Evolutionary conservation across 257 asterid genomes (phyloP), one percentile per base, ranked within the genome.

Genomic region (Prunella vulgaris): DNA sequence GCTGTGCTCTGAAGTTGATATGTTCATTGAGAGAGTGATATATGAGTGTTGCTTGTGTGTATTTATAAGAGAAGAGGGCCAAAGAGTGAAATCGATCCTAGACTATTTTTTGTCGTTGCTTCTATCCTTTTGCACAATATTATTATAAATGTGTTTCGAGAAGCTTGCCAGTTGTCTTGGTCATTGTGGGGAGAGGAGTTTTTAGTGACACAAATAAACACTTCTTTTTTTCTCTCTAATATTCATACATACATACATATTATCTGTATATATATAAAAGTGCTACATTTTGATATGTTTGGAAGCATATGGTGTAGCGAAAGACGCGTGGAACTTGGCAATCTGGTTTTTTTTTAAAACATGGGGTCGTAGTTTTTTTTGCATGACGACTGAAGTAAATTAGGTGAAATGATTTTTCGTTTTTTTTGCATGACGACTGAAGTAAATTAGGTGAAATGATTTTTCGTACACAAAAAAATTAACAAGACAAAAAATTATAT

Each of bases 151-250:
- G 84, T 49, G 71, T 78, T 82, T 82, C 84, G 59, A 80, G 84
- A 85, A 74, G 53, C 77, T 18, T 84, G 92, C 94, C 95, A 92
- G 95, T 86, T 86, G 95, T 79, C 84, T 40, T 46, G 80, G 64
- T 77, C 77, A 70, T 63, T 17, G 48, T 74, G n/a, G 52, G 75
- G 70, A 7, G 25, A 8, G 60, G 17, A 44, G 52, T 51, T 22
- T 51, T 56, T 24, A 24, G 38, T 56, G 37, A 56, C 1, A 35
- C 53, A n/a, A 46, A 46, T 46, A 46, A 4, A 46, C 53, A 46
- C 53, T 46, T 35, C 42, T 7, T 0, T 35, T 32, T 35, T 35
- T 35, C 42, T 25, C 28, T 25, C 28, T n/a, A n/a, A n/a, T n/a
- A n/a, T n/a, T n/a, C n/a, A n/a, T n/a, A n/a, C n/a, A n/a, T n/a